Percentiles rank a stretch among this genome's conserved stretches.
Conservation (phyloP, 768 basidiomycete species). For the Rhodotorula babjevae region DNA sequence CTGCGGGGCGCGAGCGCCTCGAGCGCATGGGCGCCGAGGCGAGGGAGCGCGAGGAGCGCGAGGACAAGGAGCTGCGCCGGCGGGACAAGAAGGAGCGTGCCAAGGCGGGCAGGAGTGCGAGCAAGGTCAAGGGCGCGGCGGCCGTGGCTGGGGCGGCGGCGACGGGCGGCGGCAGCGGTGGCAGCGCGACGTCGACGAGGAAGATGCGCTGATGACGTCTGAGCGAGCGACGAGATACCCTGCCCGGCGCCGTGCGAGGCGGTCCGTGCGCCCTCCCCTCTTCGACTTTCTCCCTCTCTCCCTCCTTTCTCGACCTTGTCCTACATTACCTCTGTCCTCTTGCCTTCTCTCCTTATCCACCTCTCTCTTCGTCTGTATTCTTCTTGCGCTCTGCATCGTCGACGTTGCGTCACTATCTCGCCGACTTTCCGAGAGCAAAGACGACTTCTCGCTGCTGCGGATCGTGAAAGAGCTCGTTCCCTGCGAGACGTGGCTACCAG, state of each 20-base stretch:
- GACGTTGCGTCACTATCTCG: no score
- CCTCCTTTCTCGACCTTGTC: not conserved
- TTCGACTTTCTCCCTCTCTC: not conserved
- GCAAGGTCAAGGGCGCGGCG: not conserved
- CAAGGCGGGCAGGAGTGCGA: not conserved
- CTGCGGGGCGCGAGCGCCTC: not conserved
- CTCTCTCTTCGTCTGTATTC: not conserved
- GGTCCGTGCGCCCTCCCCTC: no score
- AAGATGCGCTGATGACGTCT: not conserved
- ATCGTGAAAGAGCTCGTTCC: no score
- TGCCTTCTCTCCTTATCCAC: no score
- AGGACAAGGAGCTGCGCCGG: not conserved
- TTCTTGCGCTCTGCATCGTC: not conserved
- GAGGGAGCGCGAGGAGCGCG: not conserved
- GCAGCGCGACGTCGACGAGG: not conserved
- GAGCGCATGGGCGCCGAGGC: constrained; percentile 5
- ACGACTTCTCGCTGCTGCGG: no score
- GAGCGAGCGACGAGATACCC: not conserved
- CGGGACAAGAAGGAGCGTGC: not conserved
- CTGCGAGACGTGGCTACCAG: no score
- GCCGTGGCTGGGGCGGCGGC: not conserved
- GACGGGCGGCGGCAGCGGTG: no score
- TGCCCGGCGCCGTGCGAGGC: no score
- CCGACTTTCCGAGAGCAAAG: no score
- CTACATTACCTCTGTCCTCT: not conserved